phyloP scores from a whole-genome alignment of 78 protist genomes.

The Planoprotostelium fungivorum region DNA sequence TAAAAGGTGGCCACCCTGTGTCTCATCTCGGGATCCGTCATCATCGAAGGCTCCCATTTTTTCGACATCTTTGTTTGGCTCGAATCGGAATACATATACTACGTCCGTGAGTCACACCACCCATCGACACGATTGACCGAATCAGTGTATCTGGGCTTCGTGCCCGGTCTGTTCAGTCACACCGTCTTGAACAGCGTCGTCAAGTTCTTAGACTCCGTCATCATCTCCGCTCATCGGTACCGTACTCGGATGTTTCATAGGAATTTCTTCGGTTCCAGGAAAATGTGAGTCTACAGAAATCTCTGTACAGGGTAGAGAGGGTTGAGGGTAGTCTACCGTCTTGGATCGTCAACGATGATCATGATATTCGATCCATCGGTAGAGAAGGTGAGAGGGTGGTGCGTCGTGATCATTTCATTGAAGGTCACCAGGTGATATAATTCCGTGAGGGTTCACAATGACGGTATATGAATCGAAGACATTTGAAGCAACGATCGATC shows the following conservation, averaged over 20 bases:
- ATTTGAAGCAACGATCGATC: too few species aligned
- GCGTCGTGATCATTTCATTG: too few species aligned
- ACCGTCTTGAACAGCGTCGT: slow-evolving; percentile 47
- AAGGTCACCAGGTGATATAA: too few species aligned
- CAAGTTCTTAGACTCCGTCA: slow-evolving; percentile 38
- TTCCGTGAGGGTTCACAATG: too few species aligned
- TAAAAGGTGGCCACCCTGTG: slow-evolving; percentile 22
- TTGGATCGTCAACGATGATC: too few species aligned
- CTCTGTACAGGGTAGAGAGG: too few species aligned
- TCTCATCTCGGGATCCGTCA: slow-evolving; percentile 8
- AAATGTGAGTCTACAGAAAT: slow-evolving; percentile 16
- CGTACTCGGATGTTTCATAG: slow-evolving; percentile 30
- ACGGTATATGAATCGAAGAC: too few species aligned
- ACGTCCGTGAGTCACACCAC: not conserved
- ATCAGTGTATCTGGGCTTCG: slow-evolving; percentile 29
- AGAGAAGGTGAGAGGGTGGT: too few species aligned
- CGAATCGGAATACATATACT: not conserved
- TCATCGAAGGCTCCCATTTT: slow-evolving; percentile 8
- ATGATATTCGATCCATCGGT: too few species aligned
- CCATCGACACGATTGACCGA: not conserved
- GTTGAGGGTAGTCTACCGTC: too few species aligned
- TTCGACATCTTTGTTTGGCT: not conserved
- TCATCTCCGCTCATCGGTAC: slow-evolving; percentile 63
- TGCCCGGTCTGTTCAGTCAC: slow-evolving; percentile 62
- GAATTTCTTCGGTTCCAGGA: slow-evolving; percentile 21